Percentiles rank a stretch among this genome's conserved stretches.
Conservation (phyloP, 2,329 filamentous ascomycete genomes). For the Calonectria ilicicola region DNA sequence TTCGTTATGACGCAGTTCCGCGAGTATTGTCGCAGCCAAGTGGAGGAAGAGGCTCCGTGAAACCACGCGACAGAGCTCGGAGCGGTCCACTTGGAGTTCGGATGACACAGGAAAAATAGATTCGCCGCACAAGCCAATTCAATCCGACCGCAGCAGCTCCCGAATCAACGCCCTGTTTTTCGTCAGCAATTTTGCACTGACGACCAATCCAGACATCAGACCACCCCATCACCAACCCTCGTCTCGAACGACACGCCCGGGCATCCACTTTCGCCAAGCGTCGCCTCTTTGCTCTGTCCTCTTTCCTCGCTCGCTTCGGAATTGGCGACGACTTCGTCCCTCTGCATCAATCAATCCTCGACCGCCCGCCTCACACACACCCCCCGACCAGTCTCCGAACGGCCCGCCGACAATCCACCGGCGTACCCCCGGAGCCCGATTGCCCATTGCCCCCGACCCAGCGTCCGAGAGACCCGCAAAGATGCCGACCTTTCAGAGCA, state of each 20-base stretch:
- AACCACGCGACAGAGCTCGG: slow-evolving; percentile 1
- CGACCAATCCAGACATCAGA: slow-evolving; percentile 13
- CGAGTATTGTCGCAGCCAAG: background rate
- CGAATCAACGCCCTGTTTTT: slow-evolving; percentile 3
- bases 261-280: slow-evolving; percentile 2
- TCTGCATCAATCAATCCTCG: slow-evolving; percentile 8
- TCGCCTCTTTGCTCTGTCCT: slow-evolving; percentile 7
- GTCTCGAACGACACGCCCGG: background rate
- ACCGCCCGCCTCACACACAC: background rate
- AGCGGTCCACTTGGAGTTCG: slow-evolving; percentile 14
- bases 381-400: background rate
- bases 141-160: background rate
- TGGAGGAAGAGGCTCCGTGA: background rate
- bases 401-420: background rate
- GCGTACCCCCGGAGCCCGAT: background rate
- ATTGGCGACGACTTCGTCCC: slow-evolving; percentile 15
- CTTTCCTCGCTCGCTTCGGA: background rate
- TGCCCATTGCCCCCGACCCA: background rate
- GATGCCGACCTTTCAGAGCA: slow-evolving; percentile 71
- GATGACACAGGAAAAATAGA: slow-evolving; percentile 23
- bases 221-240: slow-evolving; percentile 10
- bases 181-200: slow-evolving; percentile 8
- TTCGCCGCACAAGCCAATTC: slow-evolving; percentile 27
- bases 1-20: background rate
- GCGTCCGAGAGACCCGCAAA: slow-evolving; percentile 21